Evolutionary conservation across 2,329 filamentous ascomycete genomes (phyloP).

Genomic region (Fusarium decemcellulare): DNA sequence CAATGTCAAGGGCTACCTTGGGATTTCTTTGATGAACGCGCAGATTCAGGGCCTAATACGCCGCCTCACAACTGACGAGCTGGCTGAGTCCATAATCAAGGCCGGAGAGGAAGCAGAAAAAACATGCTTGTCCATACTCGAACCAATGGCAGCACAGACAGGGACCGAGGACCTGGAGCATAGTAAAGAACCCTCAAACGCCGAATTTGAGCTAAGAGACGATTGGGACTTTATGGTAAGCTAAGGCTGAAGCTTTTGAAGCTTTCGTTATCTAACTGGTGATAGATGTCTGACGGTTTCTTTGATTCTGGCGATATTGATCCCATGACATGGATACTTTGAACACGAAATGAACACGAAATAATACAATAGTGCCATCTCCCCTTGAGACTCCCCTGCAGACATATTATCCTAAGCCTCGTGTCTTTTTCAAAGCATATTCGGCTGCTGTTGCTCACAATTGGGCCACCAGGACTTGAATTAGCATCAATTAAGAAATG

Average conservation of each 20-base stretch:
- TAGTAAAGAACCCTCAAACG: neutral
- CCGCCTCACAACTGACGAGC: conserved; percentile 52
- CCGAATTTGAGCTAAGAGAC: conserved; percentile 22
- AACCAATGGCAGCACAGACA: conserved; percentile 44
- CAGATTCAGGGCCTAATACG: conserved; percentile 59
- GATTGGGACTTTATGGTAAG: conserved; percentile 48
- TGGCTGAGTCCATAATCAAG: conserved; percentile 52
- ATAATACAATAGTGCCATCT: neutral
- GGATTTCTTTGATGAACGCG: conserved; percentile 48
- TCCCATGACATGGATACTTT: conserved; percentile 27
- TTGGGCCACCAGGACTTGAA: too few species aligned
- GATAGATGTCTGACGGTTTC: conserved; percentile 25
- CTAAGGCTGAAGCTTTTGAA: neutral
- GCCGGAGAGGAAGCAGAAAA: conserved; percentile 55
- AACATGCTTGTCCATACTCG: conserved; percentile 53
- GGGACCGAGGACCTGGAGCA: conserved; percentile 7
- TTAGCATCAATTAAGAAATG: neutral
- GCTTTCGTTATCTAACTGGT: neutral
- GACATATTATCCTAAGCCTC: too few species aligned
- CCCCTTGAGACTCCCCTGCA: too few species aligned
- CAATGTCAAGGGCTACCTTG: conserved; percentile 67
- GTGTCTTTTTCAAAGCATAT: too few species aligned
- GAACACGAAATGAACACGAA: neutral
- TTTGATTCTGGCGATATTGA: conserved; percentile 14
- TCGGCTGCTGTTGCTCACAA: too few species aligned